Conservation (phyloP, 1,139 yeast genomes). For the Geotrichum armillariae region DNA sequence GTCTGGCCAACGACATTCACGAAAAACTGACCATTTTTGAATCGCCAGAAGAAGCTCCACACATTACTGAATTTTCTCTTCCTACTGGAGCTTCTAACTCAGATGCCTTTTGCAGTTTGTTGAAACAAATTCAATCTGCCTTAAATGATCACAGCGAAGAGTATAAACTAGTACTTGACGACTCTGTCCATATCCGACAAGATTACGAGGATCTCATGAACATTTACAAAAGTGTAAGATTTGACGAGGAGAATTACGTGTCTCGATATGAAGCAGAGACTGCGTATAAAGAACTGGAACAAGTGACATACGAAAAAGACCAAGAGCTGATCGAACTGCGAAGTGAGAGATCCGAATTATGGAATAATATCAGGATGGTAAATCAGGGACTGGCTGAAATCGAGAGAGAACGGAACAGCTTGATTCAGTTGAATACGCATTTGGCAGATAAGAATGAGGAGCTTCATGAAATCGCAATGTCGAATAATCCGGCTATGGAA, state of each 20-base stretch:
- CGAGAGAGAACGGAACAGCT: conserved; percentile 8
- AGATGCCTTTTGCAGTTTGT: conserved; percentile 12
- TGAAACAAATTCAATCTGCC: conserved; percentile 11
- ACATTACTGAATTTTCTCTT: conserved; percentile 5
- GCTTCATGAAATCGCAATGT: conserved; percentile 1
- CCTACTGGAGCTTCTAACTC: conserved; percentile 6
- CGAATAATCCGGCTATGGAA: not conserved
- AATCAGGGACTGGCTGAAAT: conserved; percentile 11
- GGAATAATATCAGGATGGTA: conserved; percentile 7
- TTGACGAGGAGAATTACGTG: conserved; percentile 10
- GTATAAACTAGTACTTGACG: not conserved
- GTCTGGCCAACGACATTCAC: not conserved
- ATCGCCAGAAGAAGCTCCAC: not conserved
- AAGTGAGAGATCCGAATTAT: conserved; percentile 7
- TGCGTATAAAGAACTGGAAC: conserved; percentile 12
- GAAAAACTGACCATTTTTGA: conserved; percentile 1
- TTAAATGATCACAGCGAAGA: not conserved
- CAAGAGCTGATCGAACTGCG: conserved; percentile 12
- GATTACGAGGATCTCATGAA: conserved; percentile 14
- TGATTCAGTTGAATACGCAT: conserved; percentile 3
- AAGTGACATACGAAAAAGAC: conserved; percentile 17
- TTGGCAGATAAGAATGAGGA: conserved; percentile 9
- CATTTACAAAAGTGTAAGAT: conserved; percentile 3
- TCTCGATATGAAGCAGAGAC: conserved; percentile 12
- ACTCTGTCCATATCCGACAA: not conserved